Conservation (phyloP, 83 land plant species). For the Picea abies region DNA sequence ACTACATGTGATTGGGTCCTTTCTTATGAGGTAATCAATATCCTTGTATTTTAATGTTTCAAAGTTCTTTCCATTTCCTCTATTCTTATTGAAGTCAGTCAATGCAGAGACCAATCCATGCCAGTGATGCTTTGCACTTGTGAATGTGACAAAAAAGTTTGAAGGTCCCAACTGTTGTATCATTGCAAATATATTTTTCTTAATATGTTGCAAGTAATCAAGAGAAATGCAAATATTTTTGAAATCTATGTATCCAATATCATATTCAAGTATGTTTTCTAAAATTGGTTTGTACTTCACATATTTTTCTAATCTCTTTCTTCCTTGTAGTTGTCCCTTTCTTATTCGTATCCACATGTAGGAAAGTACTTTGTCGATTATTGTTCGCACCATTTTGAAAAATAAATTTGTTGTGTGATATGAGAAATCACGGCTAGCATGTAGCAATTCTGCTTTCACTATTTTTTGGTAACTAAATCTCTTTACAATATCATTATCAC, state of each 20-base stretch:
- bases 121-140: background rate
- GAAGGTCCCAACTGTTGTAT: background rate
- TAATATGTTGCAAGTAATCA: background rate
- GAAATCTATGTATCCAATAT: background rate
- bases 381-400: background rate
- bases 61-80: too few species aligned
- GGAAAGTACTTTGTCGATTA: background rate
- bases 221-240: background rate
- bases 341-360: background rate
- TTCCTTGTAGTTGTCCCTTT: background rate
- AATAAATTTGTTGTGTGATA: background rate
- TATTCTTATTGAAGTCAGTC: too few species aligned
- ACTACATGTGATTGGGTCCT: background rate
- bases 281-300: too few species aligned
- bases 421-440: background rate
- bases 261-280: too few species aligned
- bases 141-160: background rate
- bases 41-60: too few species aligned
- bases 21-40: background rate
- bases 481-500: too few species aligned
- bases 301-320: background rate
- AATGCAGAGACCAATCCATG: too few species aligned
- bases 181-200: background rate
- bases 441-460: background rate
- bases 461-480: background rate